Conservation (phyloP, 179 eudicot genomes). For the Actinidia arguta region DNA sequence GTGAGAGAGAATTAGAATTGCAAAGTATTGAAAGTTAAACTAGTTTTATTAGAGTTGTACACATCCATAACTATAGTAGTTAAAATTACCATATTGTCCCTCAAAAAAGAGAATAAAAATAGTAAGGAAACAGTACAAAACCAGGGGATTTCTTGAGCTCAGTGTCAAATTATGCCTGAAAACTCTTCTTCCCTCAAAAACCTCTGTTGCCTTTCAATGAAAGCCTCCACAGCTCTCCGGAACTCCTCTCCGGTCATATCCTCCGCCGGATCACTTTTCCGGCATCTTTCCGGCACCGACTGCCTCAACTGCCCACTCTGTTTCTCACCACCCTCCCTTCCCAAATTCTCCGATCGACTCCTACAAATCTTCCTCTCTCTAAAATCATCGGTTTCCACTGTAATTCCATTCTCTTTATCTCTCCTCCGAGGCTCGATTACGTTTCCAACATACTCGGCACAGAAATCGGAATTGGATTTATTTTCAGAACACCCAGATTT, state of each 20-base stretch:
- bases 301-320: conserved; percentile 45
- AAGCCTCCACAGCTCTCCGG: conserved; percentile 74
- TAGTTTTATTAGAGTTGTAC: neutral
- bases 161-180: conserved; percentile 20
- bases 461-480: conserved; percentile 23
- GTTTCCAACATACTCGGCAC: conserved; percentile 29
- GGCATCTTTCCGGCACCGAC: conserved; percentile 53
- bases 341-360: conserved; percentile 63
- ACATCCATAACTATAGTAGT: neutral
- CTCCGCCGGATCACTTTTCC: conserved; percentile 41
- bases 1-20: neutral
- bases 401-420: neutral
- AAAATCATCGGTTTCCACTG: neutral
- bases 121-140: neutral
- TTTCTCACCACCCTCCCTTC: conserved; percentile 20
- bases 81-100: neutral
- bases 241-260: conserved; percentile 87
- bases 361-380: conserved; percentile 44
- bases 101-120: neutral
- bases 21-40: too few relatives aligned
- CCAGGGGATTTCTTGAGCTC: conserved; percentile 3
- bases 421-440: neutral
- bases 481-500: conserved; percentile 40
- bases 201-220: conserved; percentile 90
- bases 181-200: conserved; percentile 74